Percentiles rank a stretch among this genome's conserved stretches.
Evolutionary conservation across 345 rosid genomes (phyloP).

Genomic region (Eucalyptus marginata): DNA sequence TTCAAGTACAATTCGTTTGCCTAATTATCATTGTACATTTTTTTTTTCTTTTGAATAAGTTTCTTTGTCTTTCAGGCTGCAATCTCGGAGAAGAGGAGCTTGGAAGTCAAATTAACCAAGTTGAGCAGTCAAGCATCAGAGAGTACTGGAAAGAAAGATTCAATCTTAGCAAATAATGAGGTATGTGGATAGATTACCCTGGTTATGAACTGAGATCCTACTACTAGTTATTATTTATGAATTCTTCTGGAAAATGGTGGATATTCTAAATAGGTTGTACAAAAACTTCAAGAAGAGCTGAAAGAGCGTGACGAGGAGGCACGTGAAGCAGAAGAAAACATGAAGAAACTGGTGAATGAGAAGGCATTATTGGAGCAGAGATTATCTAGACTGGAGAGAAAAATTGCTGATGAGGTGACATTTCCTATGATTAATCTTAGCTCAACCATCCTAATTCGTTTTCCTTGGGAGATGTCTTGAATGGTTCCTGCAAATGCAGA

Average conservation of each 20-base stretch:
- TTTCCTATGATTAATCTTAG: neutral
- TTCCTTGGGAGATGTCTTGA: neutral
- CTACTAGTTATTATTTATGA: neutral
- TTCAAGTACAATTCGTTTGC: constrained; percentile 28
- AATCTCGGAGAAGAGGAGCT: constrained; percentile 39
- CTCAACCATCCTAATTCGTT: neutral
- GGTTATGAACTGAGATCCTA: neutral
- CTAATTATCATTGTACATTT: neutral
- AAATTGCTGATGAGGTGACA: constrained; percentile 65
- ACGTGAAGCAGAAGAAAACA: constrained; percentile 36
- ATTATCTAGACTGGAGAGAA: constrained; percentile 45
- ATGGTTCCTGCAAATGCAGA: constrained; percentile 18
- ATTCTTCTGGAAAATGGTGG: neutral
- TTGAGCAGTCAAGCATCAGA: constrained; percentile 25
- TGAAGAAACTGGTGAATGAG: constrained; percentile 38
- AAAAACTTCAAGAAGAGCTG: constrained; percentile 58
- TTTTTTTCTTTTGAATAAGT: neutral
- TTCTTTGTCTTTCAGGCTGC: constrained; percentile 31
- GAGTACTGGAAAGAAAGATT: constrained; percentile 28
- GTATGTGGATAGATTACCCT: constrained; percentile 8
- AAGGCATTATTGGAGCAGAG: constrained; percentile 50
- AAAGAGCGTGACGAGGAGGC: constrained; percentile 47
- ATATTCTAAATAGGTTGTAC: constrained; percentile 20
- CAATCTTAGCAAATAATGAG: constrained; percentile 33
- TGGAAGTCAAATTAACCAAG: constrained; percentile 47